Conservation (phyloP, 371 early-diverging fungal genomes). For the Rhizopus microsporus region DNA sequence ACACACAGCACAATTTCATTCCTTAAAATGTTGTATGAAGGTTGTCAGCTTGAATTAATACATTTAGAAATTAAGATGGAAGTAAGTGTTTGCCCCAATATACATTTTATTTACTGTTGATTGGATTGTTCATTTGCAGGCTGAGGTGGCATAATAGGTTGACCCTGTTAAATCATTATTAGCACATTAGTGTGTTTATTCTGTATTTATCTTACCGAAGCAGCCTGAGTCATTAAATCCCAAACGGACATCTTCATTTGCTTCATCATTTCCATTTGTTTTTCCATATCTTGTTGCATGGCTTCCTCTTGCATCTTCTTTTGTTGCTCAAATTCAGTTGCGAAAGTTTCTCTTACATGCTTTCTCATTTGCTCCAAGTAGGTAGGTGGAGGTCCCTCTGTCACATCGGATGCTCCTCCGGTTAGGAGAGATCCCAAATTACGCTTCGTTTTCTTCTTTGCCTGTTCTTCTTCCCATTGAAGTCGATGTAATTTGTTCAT, state of each 20-base stretch:
- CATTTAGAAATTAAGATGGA: background rate
- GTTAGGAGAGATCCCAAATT: slow-evolving; percentile 49
- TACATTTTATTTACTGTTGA: slow-evolving; percentile 4
- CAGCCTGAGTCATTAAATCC: slow-evolving; percentile 63
- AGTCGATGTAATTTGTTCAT: slow-evolving; percentile 61
- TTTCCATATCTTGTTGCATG: slow-evolving; percentile 60
- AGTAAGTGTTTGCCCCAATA: background rate
- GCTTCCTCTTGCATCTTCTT: slow-evolving; percentile 57
- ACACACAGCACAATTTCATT: no score
- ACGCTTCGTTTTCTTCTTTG: slow-evolving; percentile 47
- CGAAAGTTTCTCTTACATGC: slow-evolving; percentile 60
- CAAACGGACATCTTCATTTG: slow-evolving; percentile 75
- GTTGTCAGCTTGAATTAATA: no score
- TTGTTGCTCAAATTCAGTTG: slow-evolving; percentile 52
- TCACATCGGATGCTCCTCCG: slow-evolving; percentile 36
- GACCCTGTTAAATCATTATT: slow-evolving; percentile 13
- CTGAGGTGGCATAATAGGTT: slow-evolving; percentile 25
- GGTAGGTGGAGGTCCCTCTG: slow-evolving; percentile 50
- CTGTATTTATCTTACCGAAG: slow-evolving; percentile 35
- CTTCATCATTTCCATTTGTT: slow-evolving; percentile 56
- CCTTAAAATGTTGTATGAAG: no score
- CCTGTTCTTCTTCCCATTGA: slow-evolving; percentile 77
- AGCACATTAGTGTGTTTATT: background rate
- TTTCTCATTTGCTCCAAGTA: slow-evolving; percentile 61
- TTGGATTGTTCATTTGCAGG: slow-evolving; percentile 11